A percentile compares a stretch with the other conserved stretches of the same genome.
phyloP scores from a whole-genome alignment of 352 stramenopile species.

The Pythium sp. region DNA sequence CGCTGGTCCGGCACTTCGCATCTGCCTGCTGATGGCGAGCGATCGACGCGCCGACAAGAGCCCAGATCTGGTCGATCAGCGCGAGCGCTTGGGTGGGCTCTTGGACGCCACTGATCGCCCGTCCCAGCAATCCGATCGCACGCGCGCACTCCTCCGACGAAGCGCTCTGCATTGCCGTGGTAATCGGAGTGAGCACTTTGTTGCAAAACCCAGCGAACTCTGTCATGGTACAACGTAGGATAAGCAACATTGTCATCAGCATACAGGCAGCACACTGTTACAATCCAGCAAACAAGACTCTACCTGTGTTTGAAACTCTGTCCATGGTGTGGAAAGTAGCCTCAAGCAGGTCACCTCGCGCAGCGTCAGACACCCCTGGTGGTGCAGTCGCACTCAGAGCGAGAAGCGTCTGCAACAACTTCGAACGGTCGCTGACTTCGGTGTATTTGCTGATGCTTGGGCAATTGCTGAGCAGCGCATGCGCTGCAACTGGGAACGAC shows the following conservation, averaged over 20 bases:
- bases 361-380: slow-evolving; percentile 15
- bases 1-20: slow-evolving; percentile 27
- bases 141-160: slow-evolving; percentile 25
- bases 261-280: neutral
- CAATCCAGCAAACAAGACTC: neutral
- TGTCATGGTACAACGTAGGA: slow-evolving; percentile 14
- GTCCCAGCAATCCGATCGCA: slow-evolving; percentile 45
- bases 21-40: slow-evolving; percentile 31
- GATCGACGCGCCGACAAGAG: slow-evolving; percentile 36
- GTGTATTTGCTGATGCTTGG: slow-evolving; percentile 69
- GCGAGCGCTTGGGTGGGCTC: slow-evolving; percentile 24
- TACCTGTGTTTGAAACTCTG: slow-evolving; percentile 50
- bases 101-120: slow-evolving; percentile 51
- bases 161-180: slow-evolving; percentile 27
- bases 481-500: slow-evolving; percentile 39
- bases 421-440: slow-evolving; percentile 40
- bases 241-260: slow-evolving; percentile 4
- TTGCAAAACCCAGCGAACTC: slow-evolving; percentile 58
- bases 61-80: slow-evolving; percentile 52
- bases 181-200: slow-evolving; percentile 35
- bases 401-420: slow-evolving; percentile 36
- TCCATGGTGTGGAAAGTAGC: slow-evolving; percentile 52
- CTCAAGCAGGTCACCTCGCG: slow-evolving; percentile 37
- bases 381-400: slow-evolving; percentile 6
- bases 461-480: slow-evolving; percentile 51